Evolutionary conservation across 139 green algal species (phyloP), one percentile per base, ranked within the genome.

Genomic region (Closterium sp.): DNA sequence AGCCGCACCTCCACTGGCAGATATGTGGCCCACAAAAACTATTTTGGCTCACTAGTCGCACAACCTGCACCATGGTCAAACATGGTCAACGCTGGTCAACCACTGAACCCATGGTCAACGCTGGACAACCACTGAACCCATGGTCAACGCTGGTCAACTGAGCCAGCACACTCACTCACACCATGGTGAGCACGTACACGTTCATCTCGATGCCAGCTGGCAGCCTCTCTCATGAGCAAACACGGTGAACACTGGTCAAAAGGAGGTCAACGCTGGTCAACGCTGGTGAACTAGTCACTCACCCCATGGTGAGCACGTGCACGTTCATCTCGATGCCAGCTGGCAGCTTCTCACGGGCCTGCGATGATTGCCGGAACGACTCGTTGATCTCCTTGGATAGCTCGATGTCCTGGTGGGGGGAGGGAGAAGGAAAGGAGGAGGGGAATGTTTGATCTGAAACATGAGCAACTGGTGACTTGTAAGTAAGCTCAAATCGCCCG

Each of bases 1-100:
- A 99, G 95, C 42, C 95, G 96, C 79, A 97, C 96, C 42, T 99
- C 97, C 22, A 97, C 45, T 1, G 96, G 70, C 0, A 97, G 95
- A 93, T 99, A 99, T 31, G 96, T 97, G 13, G 98, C 98, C 98
- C 98, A 99, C 34, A 6, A 42, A 42, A n/a, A n/a, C n/a, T n/a
- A n/a, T n/a, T n/a, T n/a, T n/a, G n/a, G n/a, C n/a, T n/a, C n/a
- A n/a, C n/a, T n/a, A n/a, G n/a, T n/a, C n/a, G n/a, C n/a, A n/a
- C n/a, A n/a, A n/a, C n/a, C n/a, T n/a, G n/a, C n/a, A n/a, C n/a
- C n/a, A n/a, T n/a, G n/a, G n/a, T n/a, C 34, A 6, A 42, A 42
- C 6, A 4, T 42, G 34, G 34, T 42, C 34, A 6, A 42, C 34
- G 9, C 34, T 42, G 9, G 34, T 42, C 6, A 42, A 42, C n/a